Evolutionary conservation across 1,284 basidiomycete genomes (phyloP).

Genomic region (Porodaedalea pini): DNA sequence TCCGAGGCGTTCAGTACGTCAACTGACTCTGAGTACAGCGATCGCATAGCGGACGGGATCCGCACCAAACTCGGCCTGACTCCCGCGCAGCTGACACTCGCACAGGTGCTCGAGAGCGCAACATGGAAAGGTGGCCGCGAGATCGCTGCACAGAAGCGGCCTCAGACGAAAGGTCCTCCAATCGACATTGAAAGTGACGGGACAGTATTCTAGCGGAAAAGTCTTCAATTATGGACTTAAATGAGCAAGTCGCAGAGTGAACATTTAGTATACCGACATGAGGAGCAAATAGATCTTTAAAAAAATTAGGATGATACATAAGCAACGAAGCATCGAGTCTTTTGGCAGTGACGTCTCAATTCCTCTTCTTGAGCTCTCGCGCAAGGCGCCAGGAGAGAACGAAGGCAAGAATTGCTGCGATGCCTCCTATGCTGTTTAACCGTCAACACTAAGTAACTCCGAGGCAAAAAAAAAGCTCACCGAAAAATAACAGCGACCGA

Average conservation of each 20-base stretch:
- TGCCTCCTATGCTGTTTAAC: slow-evolving; percentile 59
- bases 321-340: not conserved
- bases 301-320: not conserved
- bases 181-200: slow-evolving; percentile 86
- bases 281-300: not conserved
- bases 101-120: slow-evolving; percentile 89
- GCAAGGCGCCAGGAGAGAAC: slow-evolving; percentile 66
- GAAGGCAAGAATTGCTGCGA: slow-evolving; percentile 69
- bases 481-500: slow-evolving; percentile 77
- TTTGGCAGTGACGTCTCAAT: not conserved
- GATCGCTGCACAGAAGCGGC: slow-evolving; percentile 79
- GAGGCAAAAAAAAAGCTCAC: slow-evolving; percentile 37
- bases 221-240: not conserved
- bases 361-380: slow-evolving; percentile 40
- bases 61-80: slow-evolving; percentile 54
- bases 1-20: slow-evolving; percentile 6
- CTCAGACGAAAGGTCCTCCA: slow-evolving; percentile 76
- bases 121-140: slow-evolving; percentile 96
- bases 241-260: no score
- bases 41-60: slow-evolving; percentile 74
- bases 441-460: not conserved
- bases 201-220: slow-evolving; percentile 63
- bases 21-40: slow-evolving; percentile 43
- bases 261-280: not conserved
- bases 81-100: slow-evolving; percentile 56